These are phyloP conservation scores for Entomortierella chlamydospora DNA, from an alignment of 192 early-diverging fungal species.

Conservation along the genomic window DNA sequence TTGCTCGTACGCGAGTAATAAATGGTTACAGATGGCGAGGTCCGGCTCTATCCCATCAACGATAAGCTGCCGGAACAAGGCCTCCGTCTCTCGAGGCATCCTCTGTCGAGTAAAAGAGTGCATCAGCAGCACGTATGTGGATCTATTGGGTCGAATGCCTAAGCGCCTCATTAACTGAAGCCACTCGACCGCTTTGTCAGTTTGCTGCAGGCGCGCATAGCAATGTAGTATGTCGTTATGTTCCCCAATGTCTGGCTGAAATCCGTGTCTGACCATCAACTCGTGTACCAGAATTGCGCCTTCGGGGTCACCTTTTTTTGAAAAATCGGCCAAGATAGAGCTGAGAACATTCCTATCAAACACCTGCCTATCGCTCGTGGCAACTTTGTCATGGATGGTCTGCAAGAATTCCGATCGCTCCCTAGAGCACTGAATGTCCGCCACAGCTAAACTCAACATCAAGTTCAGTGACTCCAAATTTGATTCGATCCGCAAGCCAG, in stretches of 20 bases:
- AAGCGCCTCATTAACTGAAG: slow-evolving; percentile 19
- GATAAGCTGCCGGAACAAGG: slow-evolving; percentile 39
- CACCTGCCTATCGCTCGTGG: slow-evolving; percentile 11
- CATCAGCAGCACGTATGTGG: slow-evolving; percentile 27
- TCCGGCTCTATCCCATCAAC: slow-evolving; percentile 30
- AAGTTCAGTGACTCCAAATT: slow-evolving; percentile 32
- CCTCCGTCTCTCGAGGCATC: slow-evolving; percentile 39
- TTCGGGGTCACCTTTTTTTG: slow-evolving; percentile 44
- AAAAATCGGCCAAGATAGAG: slow-evolving; percentile 33
- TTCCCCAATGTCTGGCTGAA: slow-evolving; percentile 9
- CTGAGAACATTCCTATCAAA: slow-evolving; percentile 28
- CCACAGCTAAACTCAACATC: slow-evolving; percentile 43
- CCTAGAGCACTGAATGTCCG: slow-evolving; percentile 17
- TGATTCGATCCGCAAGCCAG: slow-evolving; percentile 16
- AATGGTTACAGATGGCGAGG: slow-evolving; percentile 24
- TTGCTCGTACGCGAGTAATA: slow-evolving; percentile 42
- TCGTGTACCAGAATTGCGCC: slow-evolving; percentile 24
- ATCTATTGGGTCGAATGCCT: slow-evolving; percentile 25
- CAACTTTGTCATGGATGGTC: slow-evolving; percentile 17
- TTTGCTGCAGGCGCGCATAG: slow-evolving; percentile 10
- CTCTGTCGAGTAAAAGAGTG: slow-evolving; percentile 31
- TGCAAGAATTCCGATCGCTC: slow-evolving; percentile 22
- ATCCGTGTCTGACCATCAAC: slow-evolving; percentile 32
- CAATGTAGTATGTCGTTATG: slow-evolving; percentile 42
- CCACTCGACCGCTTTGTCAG: slow-evolving; percentile 40